phyloP scores from a whole-genome alignment of 2,329 filamentous ascomycete genomes.

The Acephala macrosclerotiorum region DNA sequence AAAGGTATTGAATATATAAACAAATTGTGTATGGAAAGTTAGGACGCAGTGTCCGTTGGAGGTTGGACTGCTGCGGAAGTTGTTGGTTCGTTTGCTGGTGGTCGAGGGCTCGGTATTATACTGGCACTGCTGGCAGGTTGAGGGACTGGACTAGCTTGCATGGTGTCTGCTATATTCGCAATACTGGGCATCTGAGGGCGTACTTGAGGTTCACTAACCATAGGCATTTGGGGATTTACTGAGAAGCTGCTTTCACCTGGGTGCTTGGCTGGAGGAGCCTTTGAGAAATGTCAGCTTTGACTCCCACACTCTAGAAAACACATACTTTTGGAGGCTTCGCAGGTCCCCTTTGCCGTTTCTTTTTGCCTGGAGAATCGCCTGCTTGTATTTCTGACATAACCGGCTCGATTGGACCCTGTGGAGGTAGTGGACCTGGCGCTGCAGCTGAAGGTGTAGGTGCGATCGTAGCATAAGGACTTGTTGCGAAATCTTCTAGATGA shows the following conservation, averaged over 20 bases:
- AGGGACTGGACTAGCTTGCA: conserved; percentile 7
- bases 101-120: not conserved
- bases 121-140: not conserved
- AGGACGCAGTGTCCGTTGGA: not conserved
- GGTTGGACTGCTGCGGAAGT: conserved; percentile 6
- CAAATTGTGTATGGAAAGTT: not conserved
- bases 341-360: conserved; percentile 28
- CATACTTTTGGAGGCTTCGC: conserved; percentile 34
- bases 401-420: conserved; percentile 20
- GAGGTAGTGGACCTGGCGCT: conserved; percentile 8
- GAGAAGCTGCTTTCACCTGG: conserved; percentile 35
- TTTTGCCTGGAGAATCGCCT: conserved; percentile 33
- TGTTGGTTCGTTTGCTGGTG: conserved; percentile 4
- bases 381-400: not conserved
- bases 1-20: not conserved
- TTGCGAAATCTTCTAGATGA: conserved; percentile 23
- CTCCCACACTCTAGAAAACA: not conserved
- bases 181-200: not conserved
- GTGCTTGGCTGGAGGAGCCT: conserved; percentile 14
- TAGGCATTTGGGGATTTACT: conserved; percentile 19
- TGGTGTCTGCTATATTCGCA: not conserved
- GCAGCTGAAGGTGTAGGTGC: conserved; percentile 14
- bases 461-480: conserved; percentile 24
- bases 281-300: not conserved
- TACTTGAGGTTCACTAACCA: conserved; percentile 6